Conservation (phyloP, 1,284 basidiomycete species). For the Austroboletus rostrupii region DNA sequence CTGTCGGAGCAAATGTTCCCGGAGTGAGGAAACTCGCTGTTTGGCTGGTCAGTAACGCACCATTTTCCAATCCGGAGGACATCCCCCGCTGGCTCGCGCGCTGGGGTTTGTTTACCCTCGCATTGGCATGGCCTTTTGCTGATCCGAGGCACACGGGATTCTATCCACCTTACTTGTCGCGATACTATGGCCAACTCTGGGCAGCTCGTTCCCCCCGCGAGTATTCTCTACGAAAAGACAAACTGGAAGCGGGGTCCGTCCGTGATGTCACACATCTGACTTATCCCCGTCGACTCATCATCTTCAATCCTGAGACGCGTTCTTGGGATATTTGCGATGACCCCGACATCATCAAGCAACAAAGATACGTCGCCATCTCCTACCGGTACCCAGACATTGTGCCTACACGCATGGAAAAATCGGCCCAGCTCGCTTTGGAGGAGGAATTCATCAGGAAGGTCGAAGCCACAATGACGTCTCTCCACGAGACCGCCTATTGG, state of each 20-base stretch:
- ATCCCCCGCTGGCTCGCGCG: constrained; percentile 13
- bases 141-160: constrained; percentile 1
- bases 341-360: constrained; percentile 6
- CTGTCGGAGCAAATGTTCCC: not conserved
- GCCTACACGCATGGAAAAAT: not conserved
- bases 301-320: constrained; percentile 8
- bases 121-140: constrained; percentile 17
- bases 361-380: constrained; percentile 22
- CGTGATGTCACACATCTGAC: constrained; percentile 16
- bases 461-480: constrained; percentile 7
- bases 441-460: constrained; percentile 10
- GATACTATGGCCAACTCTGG: constrained; percentile 26
- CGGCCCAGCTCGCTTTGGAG: not conserved
- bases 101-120: constrained; percentile 20
- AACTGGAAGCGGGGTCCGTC: constrained; percentile 1
- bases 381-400: constrained; percentile 17
- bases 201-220: constrained; percentile 21
- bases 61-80: not conserved
- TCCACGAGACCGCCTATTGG: constrained; percentile 23
- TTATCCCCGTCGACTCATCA: constrained; percentile 19
- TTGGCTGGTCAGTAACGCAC: constrained; percentile 13
- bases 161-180: constrained; percentile 19
- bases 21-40: constrained; percentile 15
- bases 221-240: constrained; percentile 17
- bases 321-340: constrained; percentile 11